phyloP scores from a whole-genome alignment of 2,329 filamentous ascomycete genomes.

The Thermothelomyces thermophilus region DNA sequence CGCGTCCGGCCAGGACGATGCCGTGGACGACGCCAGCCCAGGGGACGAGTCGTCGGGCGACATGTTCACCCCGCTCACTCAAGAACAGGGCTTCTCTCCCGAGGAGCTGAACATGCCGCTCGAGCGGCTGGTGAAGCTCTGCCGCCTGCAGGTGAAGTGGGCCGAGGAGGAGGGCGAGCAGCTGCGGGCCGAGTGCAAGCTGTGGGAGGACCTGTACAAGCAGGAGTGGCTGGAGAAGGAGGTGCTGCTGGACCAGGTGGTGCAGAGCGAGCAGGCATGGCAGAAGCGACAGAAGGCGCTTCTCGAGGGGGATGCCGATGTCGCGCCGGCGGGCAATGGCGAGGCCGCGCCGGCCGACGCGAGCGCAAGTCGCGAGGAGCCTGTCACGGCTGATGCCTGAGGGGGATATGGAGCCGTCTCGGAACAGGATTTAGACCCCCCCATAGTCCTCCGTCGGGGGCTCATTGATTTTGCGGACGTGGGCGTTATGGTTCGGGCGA shows the following conservation, averaged over 20 bases:
- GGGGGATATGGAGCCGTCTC: constrained; percentile 19
- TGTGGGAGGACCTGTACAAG: constrained; percentile 59
- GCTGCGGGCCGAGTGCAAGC: constrained; percentile 58
- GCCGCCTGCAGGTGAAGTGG: constrained; percentile 66
- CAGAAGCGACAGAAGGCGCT: constrained; percentile 52
- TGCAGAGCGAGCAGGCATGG: constrained; percentile 60
- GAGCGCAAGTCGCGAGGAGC: not conserved
- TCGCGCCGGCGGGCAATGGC: constrained; percentile 20
- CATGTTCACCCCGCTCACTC: constrained; percentile 48
- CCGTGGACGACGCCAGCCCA: constrained; percentile 40
- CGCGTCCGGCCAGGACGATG: constrained; percentile 49
- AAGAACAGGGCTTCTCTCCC: constrained; percentile 56
- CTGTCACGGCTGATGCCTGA: constrained; percentile 26
- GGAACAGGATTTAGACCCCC: too few relatives aligned
- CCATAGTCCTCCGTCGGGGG: too few relatives aligned
- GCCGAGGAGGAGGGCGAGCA: constrained; percentile 59
- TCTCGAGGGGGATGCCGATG: constrained; percentile 41
- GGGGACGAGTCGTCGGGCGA: constrained; percentile 53
- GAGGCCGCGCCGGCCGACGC: not conserved
- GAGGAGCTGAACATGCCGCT: constrained; percentile 57
- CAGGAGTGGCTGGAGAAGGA: constrained; percentile 77
- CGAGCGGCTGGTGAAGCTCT: constrained; percentile 59
- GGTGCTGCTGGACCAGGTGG: constrained; percentile 65
- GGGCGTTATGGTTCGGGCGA: not conserved
- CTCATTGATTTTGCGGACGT: too few relatives aligned